phyloP scores from a whole-genome alignment of 148 eudicot species.

The Rhododendron ferrugineum region DNA sequence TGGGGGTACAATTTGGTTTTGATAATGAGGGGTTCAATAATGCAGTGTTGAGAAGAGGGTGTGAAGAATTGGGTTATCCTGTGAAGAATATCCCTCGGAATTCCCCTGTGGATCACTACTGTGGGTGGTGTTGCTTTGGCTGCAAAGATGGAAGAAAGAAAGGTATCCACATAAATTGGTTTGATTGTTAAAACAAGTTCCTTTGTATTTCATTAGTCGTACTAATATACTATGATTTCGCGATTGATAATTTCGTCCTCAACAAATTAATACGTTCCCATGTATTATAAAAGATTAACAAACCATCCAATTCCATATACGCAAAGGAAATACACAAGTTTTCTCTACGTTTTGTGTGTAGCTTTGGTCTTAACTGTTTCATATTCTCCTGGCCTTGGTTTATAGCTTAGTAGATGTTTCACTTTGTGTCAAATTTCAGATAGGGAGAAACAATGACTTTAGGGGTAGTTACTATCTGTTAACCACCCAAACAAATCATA shows the following conservation, averaged over 20 bases:
- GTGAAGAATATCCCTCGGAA: constrained; percentile 46
- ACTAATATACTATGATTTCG: neutral
- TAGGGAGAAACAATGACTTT: neutral
- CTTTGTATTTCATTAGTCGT: neutral
- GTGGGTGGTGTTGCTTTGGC: constrained; percentile 87
- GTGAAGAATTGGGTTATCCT: constrained; percentile 58
- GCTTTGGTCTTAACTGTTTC: neutral
- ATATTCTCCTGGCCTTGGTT: neutral
- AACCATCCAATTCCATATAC: too few relatives aligned
- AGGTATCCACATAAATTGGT: constrained; percentile 17
- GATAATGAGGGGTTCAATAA: constrained; percentile 59
- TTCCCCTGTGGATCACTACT: constrained; percentile 50
- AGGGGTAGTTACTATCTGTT: neutral
- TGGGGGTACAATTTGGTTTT: constrained; percentile 66
- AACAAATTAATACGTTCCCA: neutral
- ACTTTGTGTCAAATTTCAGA: neutral
- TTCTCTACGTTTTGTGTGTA: neutral
- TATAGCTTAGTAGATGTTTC: neutral
- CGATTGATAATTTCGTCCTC: neutral
- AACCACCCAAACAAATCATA: neutral
- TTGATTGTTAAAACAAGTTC: neutral
- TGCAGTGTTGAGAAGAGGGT: constrained; percentile 56
- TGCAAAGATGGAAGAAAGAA: constrained; percentile 69
- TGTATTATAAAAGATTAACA: neutral
- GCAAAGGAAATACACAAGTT: neutral